Percentiles rank a stretch among this genome's conserved stretches.
phyloP scores from a whole-genome alignment of 345 rosid genomes.

The Citrus hindsii region DNA sequence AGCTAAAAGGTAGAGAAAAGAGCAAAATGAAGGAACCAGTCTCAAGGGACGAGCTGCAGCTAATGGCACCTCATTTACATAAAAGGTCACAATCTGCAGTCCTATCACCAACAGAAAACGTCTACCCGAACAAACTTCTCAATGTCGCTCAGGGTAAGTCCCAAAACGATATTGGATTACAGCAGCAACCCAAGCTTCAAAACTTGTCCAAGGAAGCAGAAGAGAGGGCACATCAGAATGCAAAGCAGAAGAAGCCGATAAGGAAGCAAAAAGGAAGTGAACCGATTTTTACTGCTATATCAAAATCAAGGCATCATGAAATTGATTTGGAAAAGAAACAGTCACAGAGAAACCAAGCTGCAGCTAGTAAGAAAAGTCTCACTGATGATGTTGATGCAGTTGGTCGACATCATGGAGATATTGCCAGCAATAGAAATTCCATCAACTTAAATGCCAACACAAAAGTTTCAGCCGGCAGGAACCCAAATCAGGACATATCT shows the following conservation, averaged over 20 bases:
- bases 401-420: conserved; percentile 20
- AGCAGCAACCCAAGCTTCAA: conserved; percentile 19
- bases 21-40: conserved; percentile 20
- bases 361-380: conserved; percentile 29
- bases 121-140: conserved; percentile 20
- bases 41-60: conserved; percentile 34
- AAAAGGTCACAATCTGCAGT: conserved; percentile 27
- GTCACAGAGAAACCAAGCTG: conserved; percentile 27
- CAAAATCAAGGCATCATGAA: conserved; percentile 20
- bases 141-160: conserved; percentile 29
- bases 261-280: conserved; percentile 33
- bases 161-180: conserved; percentile 18
- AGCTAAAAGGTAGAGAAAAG: conserved; percentile 27
- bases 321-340: conserved; percentile 30
- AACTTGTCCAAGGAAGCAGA: conserved; percentile 24
- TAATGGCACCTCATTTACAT: conserved; percentile 13
- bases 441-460: conserved; percentile 2
- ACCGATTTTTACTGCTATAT: conserved; percentile 14
- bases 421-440: conserved; percentile 11
- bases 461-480: conserved; percentile 21
- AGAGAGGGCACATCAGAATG: conserved; percentile 25
- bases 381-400: conserved; percentile 20
- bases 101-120: conserved; percentile 27
- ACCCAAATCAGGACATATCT: conserved; percentile 11
- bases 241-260: conserved; percentile 31